Conservation (phyloP, 169 alveolate species). For the Plasmodium blacklocki region DNA sequence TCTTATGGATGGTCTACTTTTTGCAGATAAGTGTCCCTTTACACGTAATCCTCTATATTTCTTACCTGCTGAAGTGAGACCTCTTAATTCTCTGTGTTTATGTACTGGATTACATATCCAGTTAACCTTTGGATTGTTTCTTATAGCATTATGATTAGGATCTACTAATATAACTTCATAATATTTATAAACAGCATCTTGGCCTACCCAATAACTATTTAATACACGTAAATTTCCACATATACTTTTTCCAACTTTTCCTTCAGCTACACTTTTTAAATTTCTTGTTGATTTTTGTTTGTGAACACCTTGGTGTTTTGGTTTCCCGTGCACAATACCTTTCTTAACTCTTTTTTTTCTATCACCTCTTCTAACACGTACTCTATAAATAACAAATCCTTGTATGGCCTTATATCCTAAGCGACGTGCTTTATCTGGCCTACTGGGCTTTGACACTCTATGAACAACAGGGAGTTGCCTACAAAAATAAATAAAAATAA, state of each 20-base stretch:
- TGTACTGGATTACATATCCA: constrained; percentile 98
- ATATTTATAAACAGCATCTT: constrained; percentile 99
- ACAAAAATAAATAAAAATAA: neutral
- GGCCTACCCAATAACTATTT: constrained; percentile 99
- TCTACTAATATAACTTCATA: constrained; percentile 98
- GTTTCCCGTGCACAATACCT: constrained; percentile 99
- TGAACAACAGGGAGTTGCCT: constrained; percentile 98
- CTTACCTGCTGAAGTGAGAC: constrained; percentile 95
- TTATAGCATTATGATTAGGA: constrained; percentile 98
- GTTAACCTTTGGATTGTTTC: constrained; percentile 98
- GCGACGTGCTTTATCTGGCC: constrained; percentile 98
- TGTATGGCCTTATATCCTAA: constrained; percentile 99
- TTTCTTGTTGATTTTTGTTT: constrained; percentile 97
- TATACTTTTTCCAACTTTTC: constrained; percentile 97
- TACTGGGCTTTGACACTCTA: constrained; percentile 94
- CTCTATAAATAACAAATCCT: constrained; percentile 99
- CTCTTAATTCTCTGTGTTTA: constrained; percentile 99
- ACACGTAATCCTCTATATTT: constrained; percentile 91
- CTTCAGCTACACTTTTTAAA: constrained; percentile 98
- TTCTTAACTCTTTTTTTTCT: constrained; percentile 98
- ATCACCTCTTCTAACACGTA: constrained; percentile 99
- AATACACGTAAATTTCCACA: constrained; percentile 97
- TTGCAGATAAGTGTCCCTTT: constrained; percentile 95
- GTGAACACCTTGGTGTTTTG: constrained; percentile 97
- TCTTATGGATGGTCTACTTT: constrained; percentile 96